Evolutionary conservation across 2,329 filamentous ascomycete species (phyloP).

Genomic region (Colletotrichum brevisporum): DNA sequence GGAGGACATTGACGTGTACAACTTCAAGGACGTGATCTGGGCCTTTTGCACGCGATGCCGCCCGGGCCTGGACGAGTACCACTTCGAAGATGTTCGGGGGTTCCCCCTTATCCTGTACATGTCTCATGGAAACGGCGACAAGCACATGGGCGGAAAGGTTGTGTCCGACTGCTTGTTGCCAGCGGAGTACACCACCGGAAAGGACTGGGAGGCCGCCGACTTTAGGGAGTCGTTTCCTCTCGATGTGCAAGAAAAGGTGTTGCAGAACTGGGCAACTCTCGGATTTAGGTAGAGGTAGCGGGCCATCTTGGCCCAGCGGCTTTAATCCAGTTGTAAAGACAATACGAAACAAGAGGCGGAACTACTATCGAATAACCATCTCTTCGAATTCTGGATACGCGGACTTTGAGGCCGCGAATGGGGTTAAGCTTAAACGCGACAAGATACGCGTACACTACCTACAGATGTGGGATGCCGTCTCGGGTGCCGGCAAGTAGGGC

Average conservation of each 20-base stretch:
- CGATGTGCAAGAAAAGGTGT: slow-evolving; percentile 56
- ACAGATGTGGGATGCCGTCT: no score
- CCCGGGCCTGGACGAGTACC: slow-evolving; percentile 58
- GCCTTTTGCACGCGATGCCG: slow-evolving; percentile 63
- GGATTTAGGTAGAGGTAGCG: background rate
- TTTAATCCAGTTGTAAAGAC: no score
- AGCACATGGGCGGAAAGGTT: slow-evolving; percentile 57
- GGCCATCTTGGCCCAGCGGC: background rate
- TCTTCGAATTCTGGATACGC: no score
- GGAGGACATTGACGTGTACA: slow-evolving; percentile 64
- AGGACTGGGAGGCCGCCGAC: slow-evolving; percentile 48
- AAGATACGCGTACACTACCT: no score
- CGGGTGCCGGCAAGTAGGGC: no score
- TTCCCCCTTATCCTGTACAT: slow-evolving; percentile 64
- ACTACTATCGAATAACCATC: no score
- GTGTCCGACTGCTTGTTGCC: slow-evolving; percentile 60
- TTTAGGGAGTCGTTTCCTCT: slow-evolving; percentile 54
- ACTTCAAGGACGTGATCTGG: slow-evolving; percentile 63
- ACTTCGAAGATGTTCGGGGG: slow-evolving; percentile 59
- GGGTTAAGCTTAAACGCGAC: no score
- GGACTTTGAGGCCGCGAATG: no score
- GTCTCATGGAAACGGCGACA: slow-evolving; percentile 50
- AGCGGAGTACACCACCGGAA: slow-evolving; percentile 56
- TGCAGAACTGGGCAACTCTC: background rate
- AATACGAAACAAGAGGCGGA: no score